These are phyloP conservation scores for Petrea volubilis DNA, from an alignment of 257 asterid species.

Conservation along the genomic window DNA sequence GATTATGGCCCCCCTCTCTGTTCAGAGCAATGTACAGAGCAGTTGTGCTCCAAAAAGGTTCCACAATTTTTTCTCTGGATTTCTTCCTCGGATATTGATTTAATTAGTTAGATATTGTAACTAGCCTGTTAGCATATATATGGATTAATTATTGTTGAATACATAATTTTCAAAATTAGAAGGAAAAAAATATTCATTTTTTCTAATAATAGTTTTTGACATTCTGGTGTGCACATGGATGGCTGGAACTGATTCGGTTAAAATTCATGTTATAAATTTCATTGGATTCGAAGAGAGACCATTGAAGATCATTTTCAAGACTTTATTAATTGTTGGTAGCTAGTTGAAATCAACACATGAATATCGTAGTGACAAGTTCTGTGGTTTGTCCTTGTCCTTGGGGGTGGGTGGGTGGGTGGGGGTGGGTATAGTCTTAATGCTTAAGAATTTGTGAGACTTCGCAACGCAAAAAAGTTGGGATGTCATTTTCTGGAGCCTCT, in stretches of 20 bases:
- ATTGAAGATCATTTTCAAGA: not conserved
- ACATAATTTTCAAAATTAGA: not conserved
- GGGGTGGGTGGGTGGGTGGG: not conserved
- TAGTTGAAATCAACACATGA: too few relatives aligned
- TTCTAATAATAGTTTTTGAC: not conserved
- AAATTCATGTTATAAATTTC: not conserved
- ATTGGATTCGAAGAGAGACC: too few relatives aligned
- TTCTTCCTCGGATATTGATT: conserved; percentile 28
- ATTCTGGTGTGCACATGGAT: not conserved
- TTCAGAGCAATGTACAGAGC: conserved; percentile 41
- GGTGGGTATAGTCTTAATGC: not conserved
- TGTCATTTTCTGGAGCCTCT: conserved; percentile 1
- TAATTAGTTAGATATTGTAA: conserved; percentile 13
- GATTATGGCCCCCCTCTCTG: conserved; percentile 43
- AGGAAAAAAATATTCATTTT: not conserved
- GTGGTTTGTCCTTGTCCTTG: not conserved
- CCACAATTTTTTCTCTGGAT: conserved; percentile 28
- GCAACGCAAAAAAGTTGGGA: not conserved
- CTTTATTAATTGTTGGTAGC: not conserved
- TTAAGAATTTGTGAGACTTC: not conserved
- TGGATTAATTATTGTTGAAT: not conserved
- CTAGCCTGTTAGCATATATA: not conserved
- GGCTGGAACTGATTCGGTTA: not conserved
- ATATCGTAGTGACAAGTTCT: not conserved
- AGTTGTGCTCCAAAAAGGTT: conserved; percentile 31